A percentile compares a stretch with the other conserved stretches of the same genome.
Evolutionary conservation across 208 protist species (phyloP).

Genomic region (Acanthamoeba healyi): DNA sequence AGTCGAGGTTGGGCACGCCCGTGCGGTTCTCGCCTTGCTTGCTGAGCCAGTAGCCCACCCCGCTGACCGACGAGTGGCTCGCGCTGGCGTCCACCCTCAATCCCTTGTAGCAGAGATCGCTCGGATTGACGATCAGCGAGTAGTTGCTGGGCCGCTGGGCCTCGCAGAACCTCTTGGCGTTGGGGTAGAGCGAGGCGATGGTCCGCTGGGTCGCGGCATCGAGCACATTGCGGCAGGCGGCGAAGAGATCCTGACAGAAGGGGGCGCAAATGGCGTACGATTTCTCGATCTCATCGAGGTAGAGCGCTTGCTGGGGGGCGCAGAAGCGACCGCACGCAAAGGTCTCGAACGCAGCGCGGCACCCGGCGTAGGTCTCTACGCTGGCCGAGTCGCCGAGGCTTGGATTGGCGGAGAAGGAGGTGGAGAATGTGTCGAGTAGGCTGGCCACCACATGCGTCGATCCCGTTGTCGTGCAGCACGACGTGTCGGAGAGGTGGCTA

Average conservation of each 20-base stretch:
- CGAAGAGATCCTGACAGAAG: constrained; percentile 58
- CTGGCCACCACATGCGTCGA: background rate
- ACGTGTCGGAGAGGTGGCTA: background rate
- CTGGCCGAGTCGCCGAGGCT: too few species aligned
- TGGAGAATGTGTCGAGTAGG: background rate
- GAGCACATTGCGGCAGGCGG: background rate
- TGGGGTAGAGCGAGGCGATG: background rate
- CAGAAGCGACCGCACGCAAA: constrained; percentile 72
- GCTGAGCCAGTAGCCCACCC: constrained; percentile 35
- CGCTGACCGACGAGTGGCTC: constrained; percentile 2
- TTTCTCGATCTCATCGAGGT: constrained; percentile 7
- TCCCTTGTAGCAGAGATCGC: constrained; percentile 50
- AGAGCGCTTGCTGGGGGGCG: constrained; percentile 33
- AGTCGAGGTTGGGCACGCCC: constrained; percentile 7
- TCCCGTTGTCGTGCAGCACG: constrained; percentile 29
- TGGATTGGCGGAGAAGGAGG: background rate
- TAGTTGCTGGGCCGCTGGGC: constrained; percentile 20
- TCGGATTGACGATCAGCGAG: constrained; percentile 21
- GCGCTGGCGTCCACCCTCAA: constrained; percentile 1
- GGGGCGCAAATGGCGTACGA: constrained; percentile 36
- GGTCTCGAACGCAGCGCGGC: constrained; percentile 12
- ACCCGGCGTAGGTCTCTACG: background rate
- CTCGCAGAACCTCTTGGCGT: constrained; percentile 24
- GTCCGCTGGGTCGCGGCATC: background rate
- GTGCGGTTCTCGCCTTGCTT: background rate